Percentiles rank a stretch among this genome's conserved stretches.
phyloP scores from a whole-genome alignment of 345 rosid species.

The Luvunga scandens region DNA sequence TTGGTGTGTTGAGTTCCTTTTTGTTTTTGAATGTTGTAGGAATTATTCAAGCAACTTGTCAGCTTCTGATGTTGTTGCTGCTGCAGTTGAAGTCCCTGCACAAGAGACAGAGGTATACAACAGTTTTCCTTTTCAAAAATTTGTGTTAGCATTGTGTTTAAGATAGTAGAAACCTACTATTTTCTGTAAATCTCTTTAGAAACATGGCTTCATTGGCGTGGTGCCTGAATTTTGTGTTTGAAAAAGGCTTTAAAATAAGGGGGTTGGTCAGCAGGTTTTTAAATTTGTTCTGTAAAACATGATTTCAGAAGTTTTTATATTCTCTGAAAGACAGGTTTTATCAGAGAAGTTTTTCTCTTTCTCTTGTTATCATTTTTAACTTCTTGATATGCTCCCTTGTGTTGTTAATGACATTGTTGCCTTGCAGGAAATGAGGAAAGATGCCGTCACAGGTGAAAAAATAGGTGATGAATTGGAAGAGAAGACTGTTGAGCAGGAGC shows the following conservation, averaged over 20 bases:
- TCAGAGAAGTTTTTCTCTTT: neutral
- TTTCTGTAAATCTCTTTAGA: too few relatives aligned
- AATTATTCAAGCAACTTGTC: conserved; percentile 23
- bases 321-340: too few relatives aligned
- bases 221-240: too few relatives aligned
- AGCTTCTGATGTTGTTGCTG: conserved; percentile 27
- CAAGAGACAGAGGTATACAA: conserved; percentile 39
- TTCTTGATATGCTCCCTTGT: conserved; percentile 7
- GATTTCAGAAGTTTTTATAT: too few relatives aligned
- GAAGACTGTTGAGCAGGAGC: conserved; percentile 72
- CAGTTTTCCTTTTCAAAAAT: neutral
- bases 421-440: conserved; percentile 48
- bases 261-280: too few relatives aligned
- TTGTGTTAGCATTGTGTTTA: neutral
- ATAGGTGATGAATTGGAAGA: conserved; percentile 48
- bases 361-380: neutral
- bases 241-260: too few relatives aligned
- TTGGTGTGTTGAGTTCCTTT: conserved; percentile 18
- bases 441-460: conserved; percentile 38
- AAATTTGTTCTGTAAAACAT: too few relatives aligned
- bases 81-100: conserved; percentile 31
- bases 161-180: too few relatives aligned
- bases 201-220: too few relatives aligned
- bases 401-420: conserved; percentile 16
- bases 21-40: conserved; percentile 28